Evolutionary conservation across 2,329 filamentous ascomycete genomes (phyloP), one percentile per base, ranked within the genome.

Genomic region (Acrocalymma vagum): DNA sequence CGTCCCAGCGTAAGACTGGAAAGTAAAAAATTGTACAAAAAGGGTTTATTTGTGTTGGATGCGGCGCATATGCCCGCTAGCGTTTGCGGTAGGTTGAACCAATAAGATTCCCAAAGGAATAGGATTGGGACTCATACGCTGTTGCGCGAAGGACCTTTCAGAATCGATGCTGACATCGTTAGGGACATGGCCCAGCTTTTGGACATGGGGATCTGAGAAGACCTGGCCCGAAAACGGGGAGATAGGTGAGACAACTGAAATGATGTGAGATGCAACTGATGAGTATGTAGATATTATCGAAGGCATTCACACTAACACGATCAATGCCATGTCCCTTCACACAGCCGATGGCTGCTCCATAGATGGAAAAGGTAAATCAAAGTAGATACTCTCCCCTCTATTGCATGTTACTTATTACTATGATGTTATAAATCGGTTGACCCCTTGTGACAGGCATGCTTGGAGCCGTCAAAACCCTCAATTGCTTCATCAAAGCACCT

Each of bases 1-100:
- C 66, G 75, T 1, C 58, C 63, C 20, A 75, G 72, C 31, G 60
- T 79, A 10, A 72, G 76, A n/a, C 42, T 78, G 5, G 67, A 68
- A 18, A 70, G 64, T 44, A 73, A 70, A 30, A 52, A 65, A n/a
- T 64, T 63, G 2, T 77, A 75, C 51, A 69, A 70, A 30, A 53
- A 65, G 15, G 75, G 75, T 18, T 60, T 76, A 3, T 62, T 79
- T 30, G 65, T 74, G 7, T 49, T 69, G 11, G 74, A 78, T 50
- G 58, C 78, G 32, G 62, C 63, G 15, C 76, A 78, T 46, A 74
- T 78, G 51, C 77, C 76, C 3, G 2, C 65, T 64, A 6, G 71
- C 68, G 36, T 33, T 16, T 76, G 70, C 45, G 76, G 76, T 11
- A 62, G 9, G 29, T 14, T n/a, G n/a, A 10, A 17, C 29, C 20